phyloP scores from a whole-genome alignment of 345 rosid genomes.

The Aethionema arabicum region DNA sequence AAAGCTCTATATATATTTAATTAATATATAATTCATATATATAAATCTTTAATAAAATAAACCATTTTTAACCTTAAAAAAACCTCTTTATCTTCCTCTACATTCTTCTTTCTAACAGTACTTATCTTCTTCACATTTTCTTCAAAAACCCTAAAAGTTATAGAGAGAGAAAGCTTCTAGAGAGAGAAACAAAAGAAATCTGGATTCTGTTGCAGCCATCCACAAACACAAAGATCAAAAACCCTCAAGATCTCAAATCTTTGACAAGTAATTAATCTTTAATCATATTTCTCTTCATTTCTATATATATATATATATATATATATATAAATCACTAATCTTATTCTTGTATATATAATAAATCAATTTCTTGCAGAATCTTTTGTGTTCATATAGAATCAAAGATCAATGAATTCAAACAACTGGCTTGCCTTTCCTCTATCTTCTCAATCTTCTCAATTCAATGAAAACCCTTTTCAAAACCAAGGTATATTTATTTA shows the following conservation, averaged over 20 bases:
- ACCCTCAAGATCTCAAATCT: conserved; percentile 28
- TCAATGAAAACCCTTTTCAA: conserved; percentile 85
- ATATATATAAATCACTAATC: background rate
- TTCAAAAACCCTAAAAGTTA: conserved; percentile 34
- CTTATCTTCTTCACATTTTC: conserved; percentile 35
- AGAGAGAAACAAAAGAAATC: conserved; percentile 22
- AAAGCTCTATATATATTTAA: too few relatives aligned
- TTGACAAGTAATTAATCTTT: conserved; percentile 23
- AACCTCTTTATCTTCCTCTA: conserved; percentile 40
- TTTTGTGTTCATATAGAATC: conserved; percentile 7
- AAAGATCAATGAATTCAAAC: conserved; percentile 73
- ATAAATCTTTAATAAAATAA: background rate
- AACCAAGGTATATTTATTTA: conserved; percentile 57
- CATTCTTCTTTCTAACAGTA: conserved; percentile 37
- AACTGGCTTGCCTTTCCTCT: conserved; percentile 98
- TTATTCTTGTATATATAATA: conserved; percentile 2
- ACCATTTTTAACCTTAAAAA: conserved; percentile 28
- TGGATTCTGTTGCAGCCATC: conserved; percentile 31
- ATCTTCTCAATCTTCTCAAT: conserved; percentile 77
- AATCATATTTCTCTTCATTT: conserved; percentile 10
- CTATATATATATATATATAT: background rate
- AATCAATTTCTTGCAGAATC: conserved; percentile 14
- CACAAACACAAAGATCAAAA: conserved; percentile 9
- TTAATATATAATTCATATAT: too few relatives aligned
- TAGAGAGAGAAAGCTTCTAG: conserved; percentile 23